Percentiles rank a stretch among this genome's conserved stretches.
phyloP scores from a whole-genome alignment of 805 yeast species.

The Kodamaea jinghongensis region DNA sequence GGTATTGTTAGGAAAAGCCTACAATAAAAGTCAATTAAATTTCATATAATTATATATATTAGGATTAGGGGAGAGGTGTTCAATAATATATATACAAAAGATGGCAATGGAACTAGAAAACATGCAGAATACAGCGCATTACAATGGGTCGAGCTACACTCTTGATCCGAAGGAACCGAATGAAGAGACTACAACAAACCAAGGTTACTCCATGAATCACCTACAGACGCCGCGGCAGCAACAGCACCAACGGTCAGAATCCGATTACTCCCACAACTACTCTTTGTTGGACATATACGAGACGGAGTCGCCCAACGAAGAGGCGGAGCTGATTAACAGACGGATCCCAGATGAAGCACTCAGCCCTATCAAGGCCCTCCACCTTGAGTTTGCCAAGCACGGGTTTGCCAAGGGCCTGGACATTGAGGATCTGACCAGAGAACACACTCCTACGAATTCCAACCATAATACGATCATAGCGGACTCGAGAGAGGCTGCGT shows the following conservation, averaged over 20 bases:
- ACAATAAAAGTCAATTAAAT: too few species aligned
- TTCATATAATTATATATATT: too few species aligned
- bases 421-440: background rate
- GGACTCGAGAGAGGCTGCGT: background rate
- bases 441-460: slow-evolving; percentile 2
- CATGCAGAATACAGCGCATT: too few species aligned
- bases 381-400: slow-evolving; percentile 2
- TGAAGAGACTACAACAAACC: background rate
- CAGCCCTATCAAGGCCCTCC: slow-evolving; percentile 2
- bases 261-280: slow-evolving; percentile 33
- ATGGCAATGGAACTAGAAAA: too few species aligned
- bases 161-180: too few species aligned
- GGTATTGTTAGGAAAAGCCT: too few species aligned
- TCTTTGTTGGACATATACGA: slow-evolving; percentile 39
- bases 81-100: too few species aligned
- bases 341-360: background rate
- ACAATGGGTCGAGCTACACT: too few species aligned
- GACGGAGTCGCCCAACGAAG: slow-evolving; percentile 18
- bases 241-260: slow-evolving; percentile 28
- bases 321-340: background rate
- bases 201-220: background rate
- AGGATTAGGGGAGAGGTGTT: too few species aligned
- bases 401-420: background rate
- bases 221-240: slow-evolving; percentile 11
- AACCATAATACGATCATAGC: slow-evolving; percentile 4